Conservation (phyloP, 306 rosid genomes). For the Boehmeria nivea region DNA sequence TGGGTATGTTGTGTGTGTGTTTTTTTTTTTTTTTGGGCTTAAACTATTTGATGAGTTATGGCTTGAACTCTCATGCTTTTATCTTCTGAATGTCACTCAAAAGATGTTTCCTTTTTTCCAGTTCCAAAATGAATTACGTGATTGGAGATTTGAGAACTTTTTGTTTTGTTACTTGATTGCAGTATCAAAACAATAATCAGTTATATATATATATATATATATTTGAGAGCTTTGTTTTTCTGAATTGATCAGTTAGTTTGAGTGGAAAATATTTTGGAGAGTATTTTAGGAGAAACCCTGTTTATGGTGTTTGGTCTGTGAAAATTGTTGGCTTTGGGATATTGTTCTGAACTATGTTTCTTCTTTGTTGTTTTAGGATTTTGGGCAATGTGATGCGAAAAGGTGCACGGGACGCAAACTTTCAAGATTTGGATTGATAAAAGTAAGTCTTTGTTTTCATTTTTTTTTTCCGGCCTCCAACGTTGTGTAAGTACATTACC, state of each 20-base stretch:
- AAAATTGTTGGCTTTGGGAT: not conserved
- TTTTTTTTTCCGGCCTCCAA: not conserved
- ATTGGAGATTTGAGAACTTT: no score
- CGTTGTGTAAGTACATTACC: not conserved
- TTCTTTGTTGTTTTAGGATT: constrained; percentile 52
- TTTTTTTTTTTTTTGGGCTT: not conserved
- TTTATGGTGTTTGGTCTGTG: constrained; percentile 2
- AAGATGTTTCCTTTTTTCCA: no score
- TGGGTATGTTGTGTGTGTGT: constrained; percentile 50
- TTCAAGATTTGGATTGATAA: constrained; percentile 71
- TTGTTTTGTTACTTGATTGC: no score
- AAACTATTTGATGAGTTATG: no score
- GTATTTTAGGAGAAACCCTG: not conserved
- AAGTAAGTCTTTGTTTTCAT: constrained; percentile 45
- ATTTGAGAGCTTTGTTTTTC: no score
- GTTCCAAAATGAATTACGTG: no score
- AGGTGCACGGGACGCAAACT: constrained; percentile 94
- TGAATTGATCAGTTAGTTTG: no score
- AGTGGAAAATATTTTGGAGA: not conserved
- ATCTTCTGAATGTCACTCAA: no score
- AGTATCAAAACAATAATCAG: no score
- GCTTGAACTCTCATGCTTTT: no score
- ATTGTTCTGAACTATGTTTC: no score
- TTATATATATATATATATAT: no score
- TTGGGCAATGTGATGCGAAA: constrained; percentile 92